A percentile compares a stretch with the other conserved stretches of the same genome.
These are phyloP conservation scores for Daedaleopsis nitida DNA, from an alignment of 768 basidiomycete genomes.

Conservation along the genomic window DNA sequence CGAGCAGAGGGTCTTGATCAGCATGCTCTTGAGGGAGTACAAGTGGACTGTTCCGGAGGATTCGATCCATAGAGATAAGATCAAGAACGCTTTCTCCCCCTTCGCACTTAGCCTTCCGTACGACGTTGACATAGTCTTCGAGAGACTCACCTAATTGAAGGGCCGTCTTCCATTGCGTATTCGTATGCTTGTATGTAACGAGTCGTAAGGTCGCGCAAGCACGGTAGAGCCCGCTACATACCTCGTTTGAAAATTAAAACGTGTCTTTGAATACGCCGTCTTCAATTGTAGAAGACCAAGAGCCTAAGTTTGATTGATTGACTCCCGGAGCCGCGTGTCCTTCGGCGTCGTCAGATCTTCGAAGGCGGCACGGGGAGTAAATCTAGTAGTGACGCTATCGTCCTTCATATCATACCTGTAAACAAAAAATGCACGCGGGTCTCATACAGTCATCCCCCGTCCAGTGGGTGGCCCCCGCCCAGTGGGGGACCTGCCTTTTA, in stretches of 20 bases:
- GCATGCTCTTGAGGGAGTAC: slow-evolving; percentile 38
- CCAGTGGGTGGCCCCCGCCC: no score
- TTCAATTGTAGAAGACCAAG: slow-evolving; percentile 62
- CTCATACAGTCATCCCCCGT: no score
- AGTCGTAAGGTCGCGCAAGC: no score
- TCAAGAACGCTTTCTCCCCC: slow-evolving; percentile 38
- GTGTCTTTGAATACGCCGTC: no score
- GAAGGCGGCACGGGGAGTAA: slow-evolving; percentile 67
- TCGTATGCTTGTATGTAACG: no score
- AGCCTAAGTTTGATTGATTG: slow-evolving; percentile 64
- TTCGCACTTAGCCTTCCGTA: slow-evolving; percentile 40
- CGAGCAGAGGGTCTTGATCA: slow-evolving; percentile 37
- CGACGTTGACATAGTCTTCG: slow-evolving; percentile 35
- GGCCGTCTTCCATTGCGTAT: no score
- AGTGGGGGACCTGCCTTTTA: no score
- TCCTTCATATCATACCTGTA: slow-evolving; percentile 36
- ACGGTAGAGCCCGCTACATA: no score
- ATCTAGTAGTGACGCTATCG: slow-evolving; percentile 49
- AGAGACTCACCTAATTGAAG: no score
- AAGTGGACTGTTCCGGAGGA: slow-evolving; percentile 35
- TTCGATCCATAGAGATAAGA: slow-evolving; percentile 27
- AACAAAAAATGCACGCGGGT: no score
- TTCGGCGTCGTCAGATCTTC: slow-evolving; percentile 53
- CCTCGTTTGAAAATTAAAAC: no score
- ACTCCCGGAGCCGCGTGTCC: slow-evolving; percentile 52